Evolutionary conservation across 805 yeast species (phyloP).

Genomic region (Kodamaea laetipori): DNA sequence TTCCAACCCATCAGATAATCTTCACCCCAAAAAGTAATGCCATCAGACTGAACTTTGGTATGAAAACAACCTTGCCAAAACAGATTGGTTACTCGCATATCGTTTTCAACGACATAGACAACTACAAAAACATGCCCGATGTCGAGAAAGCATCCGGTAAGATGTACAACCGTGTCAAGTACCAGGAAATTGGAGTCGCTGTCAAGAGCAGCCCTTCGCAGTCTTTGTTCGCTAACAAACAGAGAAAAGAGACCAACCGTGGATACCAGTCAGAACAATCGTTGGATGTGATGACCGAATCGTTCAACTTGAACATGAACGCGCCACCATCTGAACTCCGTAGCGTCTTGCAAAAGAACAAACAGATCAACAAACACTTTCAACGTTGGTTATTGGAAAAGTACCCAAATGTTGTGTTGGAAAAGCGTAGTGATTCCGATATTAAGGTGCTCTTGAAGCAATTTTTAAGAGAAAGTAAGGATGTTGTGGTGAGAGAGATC

Average conservation of each 20-base stretch:
- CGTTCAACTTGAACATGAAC: slow-evolving; percentile 33
- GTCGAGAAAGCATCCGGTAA: slow-evolving; percentile 65
- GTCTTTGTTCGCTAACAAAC: slow-evolving; percentile 35
- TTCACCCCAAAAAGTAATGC: slow-evolving; percentile 68
- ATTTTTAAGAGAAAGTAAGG: slow-evolving; percentile 29
- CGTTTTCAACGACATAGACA: slow-evolving; percentile 67
- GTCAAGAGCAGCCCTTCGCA: slow-evolving; percentile 35
- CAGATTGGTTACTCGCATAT: slow-evolving; percentile 60
- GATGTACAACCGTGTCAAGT: slow-evolving; percentile 61
- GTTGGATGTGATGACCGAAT: slow-evolving; percentile 30
- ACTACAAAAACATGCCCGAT: slow-evolving; percentile 65
- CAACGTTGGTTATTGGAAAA: slow-evolving; percentile 54
- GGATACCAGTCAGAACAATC: slow-evolving; percentile 12
- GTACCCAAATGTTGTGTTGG: slow-evolving; percentile 41
- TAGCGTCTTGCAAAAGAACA: slow-evolving; percentile 42
- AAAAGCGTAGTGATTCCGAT: slow-evolving; percentile 25
- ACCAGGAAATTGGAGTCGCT: slow-evolving; percentile 67
- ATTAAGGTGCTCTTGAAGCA: slow-evolving; percentile 34
- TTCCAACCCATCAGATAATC: slow-evolving; percentile 74
- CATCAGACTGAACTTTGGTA: slow-evolving; percentile 71
- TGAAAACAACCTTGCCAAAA: slow-evolving; percentile 69
- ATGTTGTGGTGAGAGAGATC: slow-evolving; percentile 24
- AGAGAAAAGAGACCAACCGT: slow-evolving; percentile 19
- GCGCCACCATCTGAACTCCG: slow-evolving; percentile 33
- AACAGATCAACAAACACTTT: slow-evolving; percentile 53